Conservation (phyloP, 192 early-diverging fungal genomes). For the Martensiomyces pterosporus region DNA sequence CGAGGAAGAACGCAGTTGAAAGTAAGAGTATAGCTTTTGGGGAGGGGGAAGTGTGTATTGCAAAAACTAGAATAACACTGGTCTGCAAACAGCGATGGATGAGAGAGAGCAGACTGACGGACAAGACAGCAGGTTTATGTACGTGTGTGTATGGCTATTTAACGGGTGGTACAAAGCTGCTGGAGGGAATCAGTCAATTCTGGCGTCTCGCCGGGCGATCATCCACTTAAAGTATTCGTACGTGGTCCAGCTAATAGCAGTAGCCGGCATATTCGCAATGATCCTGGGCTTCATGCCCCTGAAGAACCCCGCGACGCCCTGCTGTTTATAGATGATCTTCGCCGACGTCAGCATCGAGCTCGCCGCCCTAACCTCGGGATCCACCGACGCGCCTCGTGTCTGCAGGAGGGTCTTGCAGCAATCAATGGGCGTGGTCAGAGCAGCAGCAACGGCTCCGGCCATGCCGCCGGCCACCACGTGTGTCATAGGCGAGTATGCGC, state of each 20-base stretch:
- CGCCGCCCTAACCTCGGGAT: conserved; percentile 65
- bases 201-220: conserved; percentile 49
- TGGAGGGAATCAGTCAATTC: too few species aligned
- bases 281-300: conserved; percentile 78
- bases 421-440: conserved; percentile 91
- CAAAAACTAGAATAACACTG: too few species aligned
- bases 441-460: conserved; percentile 84
- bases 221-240: conserved; percentile 84
- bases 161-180: too few species aligned
- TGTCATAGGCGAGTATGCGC: conserved; percentile 78
- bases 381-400: conserved; percentile 74
- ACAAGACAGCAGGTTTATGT: too few species aligned
- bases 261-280: conserved; percentile 86
- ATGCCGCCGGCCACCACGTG: conserved; percentile 83
- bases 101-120: too few species aligned
- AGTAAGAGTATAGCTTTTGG: too few species aligned
- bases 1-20: too few species aligned
- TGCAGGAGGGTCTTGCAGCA: conserved; percentile 95
- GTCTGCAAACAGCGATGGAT: too few species aligned
- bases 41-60: too few species aligned
- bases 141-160: too few species aligned
- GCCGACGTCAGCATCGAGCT: conserved; percentile 67
- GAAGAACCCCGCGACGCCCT: conserved; percentile 76
- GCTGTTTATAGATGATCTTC: conserved; percentile 67
- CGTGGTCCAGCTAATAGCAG: conserved; percentile 93